Evolutionary conservation across 495 filamentous ascomycete species (phyloP).

Genomic region (Podospora bellae-mahoneyi): DNA sequence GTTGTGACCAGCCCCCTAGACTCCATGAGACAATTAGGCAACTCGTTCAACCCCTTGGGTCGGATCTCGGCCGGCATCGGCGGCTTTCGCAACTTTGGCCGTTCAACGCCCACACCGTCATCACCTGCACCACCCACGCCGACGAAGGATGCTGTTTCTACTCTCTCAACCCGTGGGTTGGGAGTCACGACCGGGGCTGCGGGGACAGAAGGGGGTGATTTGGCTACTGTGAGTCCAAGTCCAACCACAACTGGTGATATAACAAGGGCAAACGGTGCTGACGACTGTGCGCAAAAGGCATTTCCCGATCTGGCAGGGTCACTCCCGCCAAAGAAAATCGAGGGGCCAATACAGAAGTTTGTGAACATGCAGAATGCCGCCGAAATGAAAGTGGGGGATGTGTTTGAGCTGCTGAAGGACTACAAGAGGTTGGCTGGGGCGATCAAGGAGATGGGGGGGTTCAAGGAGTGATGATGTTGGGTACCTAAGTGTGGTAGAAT

Average conservation of each 20-base stretch:
- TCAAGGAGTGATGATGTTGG: constrained; percentile 39
- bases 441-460: constrained; percentile 58
- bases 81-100: constrained; percentile 71
- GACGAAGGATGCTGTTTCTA: constrained; percentile 24
- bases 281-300: constrained; percentile 34
- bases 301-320: constrained; percentile 57
- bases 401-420: constrained; percentile 76
- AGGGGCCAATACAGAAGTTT: constrained; percentile 75
- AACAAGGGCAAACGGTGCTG: too few relatives aligned
- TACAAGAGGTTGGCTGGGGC: constrained; percentile 78
- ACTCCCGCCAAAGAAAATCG: constrained; percentile 50
- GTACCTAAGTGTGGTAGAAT: too few relatives aligned
- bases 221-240: constrained; percentile 32
- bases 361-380: constrained; percentile 71
- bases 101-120: constrained; percentile 38
- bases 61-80: constrained; percentile 64
- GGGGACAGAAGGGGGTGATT: constrained; percentile 43
- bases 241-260: too few relatives aligned
- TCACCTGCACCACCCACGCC: constrained; percentile 25
- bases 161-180: constrained; percentile 6
- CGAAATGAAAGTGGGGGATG: constrained; percentile 78
- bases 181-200: constrained; percentile 19
- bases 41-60: constrained; percentile 78
- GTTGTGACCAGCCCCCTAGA: constrained; percentile 58
- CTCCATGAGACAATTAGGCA: constrained; percentile 79